A percentile compares a stretch with the other conserved stretches of the same genome.
Evolutionary conservation across 2,329 filamentous ascomycete genomes (phyloP).

Genomic region (Sporothrix globosa): DNA sequence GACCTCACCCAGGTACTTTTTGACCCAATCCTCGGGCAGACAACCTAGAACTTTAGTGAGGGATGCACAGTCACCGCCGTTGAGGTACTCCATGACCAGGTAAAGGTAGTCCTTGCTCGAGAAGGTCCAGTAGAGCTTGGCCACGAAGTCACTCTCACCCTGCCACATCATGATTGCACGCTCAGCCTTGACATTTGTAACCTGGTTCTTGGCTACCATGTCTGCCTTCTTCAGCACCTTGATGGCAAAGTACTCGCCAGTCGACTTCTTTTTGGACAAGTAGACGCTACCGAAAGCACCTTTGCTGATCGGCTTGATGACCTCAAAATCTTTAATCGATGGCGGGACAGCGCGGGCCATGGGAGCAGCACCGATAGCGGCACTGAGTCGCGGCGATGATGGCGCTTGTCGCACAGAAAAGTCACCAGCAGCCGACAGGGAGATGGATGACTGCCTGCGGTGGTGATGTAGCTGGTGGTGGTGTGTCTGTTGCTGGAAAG

Average conservation of each 20-base stretch:
- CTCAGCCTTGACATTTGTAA: constrained; percentile 98
- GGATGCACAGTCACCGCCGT: constrained; percentile 94
- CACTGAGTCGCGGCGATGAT: constrained; percentile 78
- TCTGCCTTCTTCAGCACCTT: constrained; percentile 99
- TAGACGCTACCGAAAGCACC: constrained; percentile 98
- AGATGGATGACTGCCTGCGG: constrained; percentile 88
- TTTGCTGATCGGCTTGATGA: constrained; percentile 99
- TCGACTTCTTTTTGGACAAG: constrained; percentile 96
- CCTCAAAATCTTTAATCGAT: constrained; percentile 99
- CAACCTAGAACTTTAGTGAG: constrained; percentile 92
- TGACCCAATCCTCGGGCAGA: constrained; percentile 94
- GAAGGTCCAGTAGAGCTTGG: constrained; percentile 99
- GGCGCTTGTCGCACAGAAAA: constrained; percentile 62
- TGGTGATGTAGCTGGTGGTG: constrained; percentile 63
- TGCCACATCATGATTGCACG: constrained; percentile 99
- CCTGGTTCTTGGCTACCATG: constrained; percentile 99
- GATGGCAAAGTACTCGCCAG: constrained; percentile 97
- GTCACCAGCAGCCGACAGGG: constrained; percentile 50
- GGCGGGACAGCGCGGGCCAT: constrained; percentile 87
- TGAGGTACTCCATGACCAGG: constrained; percentile 98
- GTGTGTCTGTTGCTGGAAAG: constrained; percentile 63
- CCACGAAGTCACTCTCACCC: constrained; percentile 97
- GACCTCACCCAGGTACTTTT: constrained; percentile 95
- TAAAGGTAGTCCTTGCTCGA: constrained; percentile 99
- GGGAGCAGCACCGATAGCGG: constrained; percentile 70